Conservation (phyloP, 257 asterid species). For the Lycium barbarum region DNA sequence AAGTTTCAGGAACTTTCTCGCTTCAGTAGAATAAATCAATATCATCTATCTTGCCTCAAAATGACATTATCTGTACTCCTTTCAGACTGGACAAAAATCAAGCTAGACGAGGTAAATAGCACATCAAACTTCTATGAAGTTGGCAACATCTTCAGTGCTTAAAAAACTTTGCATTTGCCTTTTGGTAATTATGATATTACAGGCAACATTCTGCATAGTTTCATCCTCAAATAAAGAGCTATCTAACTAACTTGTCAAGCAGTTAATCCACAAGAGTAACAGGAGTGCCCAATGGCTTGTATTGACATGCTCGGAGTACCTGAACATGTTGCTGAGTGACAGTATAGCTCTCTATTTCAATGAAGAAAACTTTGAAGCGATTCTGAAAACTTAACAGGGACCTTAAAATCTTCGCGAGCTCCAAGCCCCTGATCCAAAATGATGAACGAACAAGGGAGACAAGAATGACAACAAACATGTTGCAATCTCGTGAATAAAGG, state of each 20-base stretch:
- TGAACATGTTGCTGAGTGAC: neutral
- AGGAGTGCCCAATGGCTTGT: neutral
- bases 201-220: neutral
- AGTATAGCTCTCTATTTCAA: neutral
- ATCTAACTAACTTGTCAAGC: neutral
- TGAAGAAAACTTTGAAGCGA: neutral
- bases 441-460: neutral
- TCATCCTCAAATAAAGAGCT: neutral
- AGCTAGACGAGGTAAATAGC: neutral
- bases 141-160: neutral
- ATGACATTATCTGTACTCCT: neutral
- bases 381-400: neutral
- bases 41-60: neutral
- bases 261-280: neutral
- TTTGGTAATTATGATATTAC: neutral
- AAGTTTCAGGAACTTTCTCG: neutral
- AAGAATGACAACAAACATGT: neutral
- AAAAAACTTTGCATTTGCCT: neutral
- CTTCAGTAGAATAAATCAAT: neutral
- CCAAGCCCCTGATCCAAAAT: neutral
- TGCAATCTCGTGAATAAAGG: neutral
- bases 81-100: neutral
- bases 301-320: neutral
- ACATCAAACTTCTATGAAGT: neutral
- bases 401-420: neutral